phyloP scores from a whole-genome alignment of 2,329 filamentous ascomycete genomes.

The Aureobasidium sp. region DNA sequence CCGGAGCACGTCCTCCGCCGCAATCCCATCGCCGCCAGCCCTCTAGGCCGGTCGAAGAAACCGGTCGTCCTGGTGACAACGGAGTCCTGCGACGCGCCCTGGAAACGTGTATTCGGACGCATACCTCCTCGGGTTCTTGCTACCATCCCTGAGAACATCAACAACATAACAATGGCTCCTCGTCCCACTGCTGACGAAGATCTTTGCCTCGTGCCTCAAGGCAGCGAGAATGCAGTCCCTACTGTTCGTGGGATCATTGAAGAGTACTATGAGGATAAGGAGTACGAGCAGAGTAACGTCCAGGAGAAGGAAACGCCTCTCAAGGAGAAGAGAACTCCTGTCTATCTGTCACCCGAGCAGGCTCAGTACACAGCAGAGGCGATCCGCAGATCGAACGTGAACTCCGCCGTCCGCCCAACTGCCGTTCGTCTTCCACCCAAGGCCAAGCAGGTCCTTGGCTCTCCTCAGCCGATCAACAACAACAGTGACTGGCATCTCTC shows the following conservation, averaged over 20 bases:
- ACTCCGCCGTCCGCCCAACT: background rate
- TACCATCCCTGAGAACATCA: background rate
- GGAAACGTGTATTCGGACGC: background rate
- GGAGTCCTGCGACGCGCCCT: background rate
- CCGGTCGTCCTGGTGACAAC: background rate
- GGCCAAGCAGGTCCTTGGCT: constrained; percentile 4
- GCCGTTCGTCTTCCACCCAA: constrained; percentile 4
- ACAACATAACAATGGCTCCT: background rate
- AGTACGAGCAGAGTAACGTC: constrained; percentile 23
- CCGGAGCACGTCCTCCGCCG: background rate
- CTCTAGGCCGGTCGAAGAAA: background rate
- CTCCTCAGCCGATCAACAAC: background rate
- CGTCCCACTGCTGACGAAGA: constrained; percentile 2
- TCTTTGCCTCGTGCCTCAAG: constrained; percentile 20
- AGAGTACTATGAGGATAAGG: constrained; percentile 25
- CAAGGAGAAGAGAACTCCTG: constrained; percentile 23
- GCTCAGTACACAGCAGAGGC: background rate
- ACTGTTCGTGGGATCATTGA: constrained; percentile 34
- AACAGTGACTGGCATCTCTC: background rate
- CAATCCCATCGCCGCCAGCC: background rate
- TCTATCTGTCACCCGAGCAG: constrained; percentile 12
- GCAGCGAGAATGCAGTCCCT: constrained; percentile 20
- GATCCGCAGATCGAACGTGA: background rate
- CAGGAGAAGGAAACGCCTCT: constrained; percentile 22
- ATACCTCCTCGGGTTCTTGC: background rate